Evolutionary conservation across 495 filamentous ascomycete species (phyloP).

Genomic region (Aspergillus affinis): DNA sequence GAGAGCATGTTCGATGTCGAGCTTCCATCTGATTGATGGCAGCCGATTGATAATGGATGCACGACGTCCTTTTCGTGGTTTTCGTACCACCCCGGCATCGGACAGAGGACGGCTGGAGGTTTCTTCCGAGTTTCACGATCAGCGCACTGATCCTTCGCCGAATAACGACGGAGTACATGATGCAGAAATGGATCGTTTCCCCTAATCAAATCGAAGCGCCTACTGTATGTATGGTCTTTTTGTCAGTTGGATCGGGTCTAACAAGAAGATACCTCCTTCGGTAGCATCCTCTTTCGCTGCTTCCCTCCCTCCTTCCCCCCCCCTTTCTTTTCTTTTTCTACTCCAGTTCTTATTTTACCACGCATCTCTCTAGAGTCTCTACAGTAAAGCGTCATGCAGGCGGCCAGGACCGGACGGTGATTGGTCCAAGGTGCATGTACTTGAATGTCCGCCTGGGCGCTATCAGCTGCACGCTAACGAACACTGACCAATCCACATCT

Average conservation of each 20-base stretch:
- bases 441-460: conserved; percentile 22
- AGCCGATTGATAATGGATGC: conserved; percentile 6
- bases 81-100: background rate
- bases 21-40: too few species aligned
- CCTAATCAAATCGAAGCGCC: conserved; percentile 15
- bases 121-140: conserved; percentile 17
- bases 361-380: conserved; percentile 20
- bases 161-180: background rate
- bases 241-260: background rate
- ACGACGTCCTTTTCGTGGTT: background rate
- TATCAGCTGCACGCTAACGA: conserved; percentile 29
- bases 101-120: background rate
- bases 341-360: conserved; percentile 6
- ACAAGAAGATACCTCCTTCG: background rate
- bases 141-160: background rate
- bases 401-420: conserved; percentile 16
- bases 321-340: conserved; percentile 9
- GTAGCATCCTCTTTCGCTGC: too few species aligned
- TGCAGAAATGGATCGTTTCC: background rate
- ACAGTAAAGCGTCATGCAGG: conserved; percentile 26
- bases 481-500: conserved; percentile 20
- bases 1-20: conserved; percentile 2
- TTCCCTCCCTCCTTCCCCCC: background rate
- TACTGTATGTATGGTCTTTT: conserved; percentile 20
- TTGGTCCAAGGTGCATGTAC: conserved; percentile 20